Evolutionary conservation across 2,329 filamentous ascomycete genomes (phyloP), one percentile per base, ranked within the genome.

Genomic region (Metarhizium robertsii): DNA sequence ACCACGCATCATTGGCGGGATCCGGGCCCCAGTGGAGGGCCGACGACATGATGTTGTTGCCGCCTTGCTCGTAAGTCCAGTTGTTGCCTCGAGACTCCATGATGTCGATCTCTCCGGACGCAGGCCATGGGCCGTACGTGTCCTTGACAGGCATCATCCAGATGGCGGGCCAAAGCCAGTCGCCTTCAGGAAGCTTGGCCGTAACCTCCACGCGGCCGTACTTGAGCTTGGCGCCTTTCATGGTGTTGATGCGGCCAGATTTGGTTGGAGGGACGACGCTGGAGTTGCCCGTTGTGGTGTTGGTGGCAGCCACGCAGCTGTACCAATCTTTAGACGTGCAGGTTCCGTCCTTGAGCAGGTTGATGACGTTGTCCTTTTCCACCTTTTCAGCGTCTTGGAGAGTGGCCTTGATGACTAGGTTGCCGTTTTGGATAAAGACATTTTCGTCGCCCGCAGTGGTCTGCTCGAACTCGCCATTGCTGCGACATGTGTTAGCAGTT

Each of bases 121-220:
- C 72, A 1, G 90, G 90, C 90, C 90, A 95, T 1, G 78, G 64
- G 1, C 90, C 90, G 67, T 94, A 95, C 0, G 75, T 84, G 54
- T 84, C 77, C 47, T 85, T 76, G 50, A 82, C 83, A 1, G 90
- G 90, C 75, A 94, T 76, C 87, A 95, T 88, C 87, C 88, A 92
- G 64, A 95, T 92, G n/a, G 88, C 88, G 2, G 90, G 90, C 90
- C 90, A 94, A 11, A 95, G 78, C 90, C 90, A 94, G 72, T 94
- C 89, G 13, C 45, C 45, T 16, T 48, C 45, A 6, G 45, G 45
- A 14, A 48, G 45, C 45, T 48, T 48, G 25, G 45, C 45, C 25
- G 45, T 48, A 11, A 48, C 45, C 45, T 48, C 45, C 10, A 48
- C 45, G 1, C 45, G 86, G 50, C 90, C 90, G 66, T 88, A 95